These are phyloP conservation scores for Beauveria sp. DNA, from an alignment of 2,329 filamentous ascomycete genomes.

Conservation along the genomic window DNA sequence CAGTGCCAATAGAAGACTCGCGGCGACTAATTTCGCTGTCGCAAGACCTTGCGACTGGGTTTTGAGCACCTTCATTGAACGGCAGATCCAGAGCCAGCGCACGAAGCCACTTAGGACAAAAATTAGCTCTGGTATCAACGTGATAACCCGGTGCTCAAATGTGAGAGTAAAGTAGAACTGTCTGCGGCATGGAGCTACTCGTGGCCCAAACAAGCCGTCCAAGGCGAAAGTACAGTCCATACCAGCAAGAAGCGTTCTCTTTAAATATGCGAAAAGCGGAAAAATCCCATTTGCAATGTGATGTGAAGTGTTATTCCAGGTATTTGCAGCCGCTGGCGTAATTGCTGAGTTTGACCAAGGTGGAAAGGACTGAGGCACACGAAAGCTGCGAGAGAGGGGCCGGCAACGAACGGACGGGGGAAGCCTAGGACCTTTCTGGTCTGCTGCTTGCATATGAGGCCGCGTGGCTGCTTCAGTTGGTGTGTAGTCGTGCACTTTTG, in stretches of 20 bases:
- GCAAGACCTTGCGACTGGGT: background rate
- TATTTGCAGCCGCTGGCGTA: background rate
- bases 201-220: background rate
- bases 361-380: background rate
- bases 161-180: slow-evolving; percentile 1
- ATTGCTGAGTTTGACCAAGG: background rate
- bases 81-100: background rate
- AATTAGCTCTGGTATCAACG: background rate
- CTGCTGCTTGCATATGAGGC: background rate
- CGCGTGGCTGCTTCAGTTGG: background rate
- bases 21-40: background rate
- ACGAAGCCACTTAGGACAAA: background rate
- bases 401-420: background rate
- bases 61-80: background rate
- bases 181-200: background rate
- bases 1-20: background rate
- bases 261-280: background rate
- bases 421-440: background rate
- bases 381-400: background rate
- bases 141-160: background rate
- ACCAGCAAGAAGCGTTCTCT: background rate
- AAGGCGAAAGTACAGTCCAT: background rate
- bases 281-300: background rate
- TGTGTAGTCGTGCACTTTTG: too few relatives aligned
- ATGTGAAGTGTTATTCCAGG: background rate